Percentiles rank a stretch among this genome's conserved stretches.
Conservation (phyloP, 345 rosid species). For the Populus tremula region DNA sequence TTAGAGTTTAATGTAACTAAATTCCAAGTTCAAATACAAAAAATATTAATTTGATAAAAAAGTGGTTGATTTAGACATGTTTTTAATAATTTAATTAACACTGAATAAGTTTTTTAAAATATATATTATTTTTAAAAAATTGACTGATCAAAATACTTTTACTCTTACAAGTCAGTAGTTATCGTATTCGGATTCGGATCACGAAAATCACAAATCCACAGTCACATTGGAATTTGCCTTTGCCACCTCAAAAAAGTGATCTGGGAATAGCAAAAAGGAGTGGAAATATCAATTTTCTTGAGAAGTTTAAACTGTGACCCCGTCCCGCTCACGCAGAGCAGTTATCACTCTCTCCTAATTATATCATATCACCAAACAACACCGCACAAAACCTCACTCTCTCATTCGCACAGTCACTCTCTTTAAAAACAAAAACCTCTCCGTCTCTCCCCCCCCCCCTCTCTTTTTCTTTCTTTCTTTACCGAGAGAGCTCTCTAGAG, state of each 20-base stretch:
- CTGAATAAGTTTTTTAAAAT: too few species aligned
- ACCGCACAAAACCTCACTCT: not conserved
- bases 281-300: slow-evolving; percentile 3
- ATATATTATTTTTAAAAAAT: too few species aligned
- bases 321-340: slow-evolving; percentile 55
- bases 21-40: too few species aligned
- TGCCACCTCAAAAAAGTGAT: not conserved
- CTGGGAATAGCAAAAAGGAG: slow-evolving; percentile 17
- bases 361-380: not conserved
- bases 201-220: too few species aligned
- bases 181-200: too few species aligned
- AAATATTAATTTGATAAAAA: too few species aligned
- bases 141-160: too few species aligned
- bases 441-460: not conserved
- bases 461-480: not conserved
- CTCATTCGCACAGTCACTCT: slow-evolving; percentile 3
- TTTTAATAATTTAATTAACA: too few species aligned
- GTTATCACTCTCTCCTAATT: slow-evolving; percentile 27
- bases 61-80: too few species aligned
- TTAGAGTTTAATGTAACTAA: too few species aligned
- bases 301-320: slow-evolving; percentile 54
- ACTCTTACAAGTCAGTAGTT: too few species aligned
- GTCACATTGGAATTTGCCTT: too few species aligned
- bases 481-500: slow-evolving; percentile 20
- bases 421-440: not conserved